phyloP scores from a whole-genome alignment of 2,329 filamentous ascomycete species.

The Pestalotiopsis sp. region DNA sequence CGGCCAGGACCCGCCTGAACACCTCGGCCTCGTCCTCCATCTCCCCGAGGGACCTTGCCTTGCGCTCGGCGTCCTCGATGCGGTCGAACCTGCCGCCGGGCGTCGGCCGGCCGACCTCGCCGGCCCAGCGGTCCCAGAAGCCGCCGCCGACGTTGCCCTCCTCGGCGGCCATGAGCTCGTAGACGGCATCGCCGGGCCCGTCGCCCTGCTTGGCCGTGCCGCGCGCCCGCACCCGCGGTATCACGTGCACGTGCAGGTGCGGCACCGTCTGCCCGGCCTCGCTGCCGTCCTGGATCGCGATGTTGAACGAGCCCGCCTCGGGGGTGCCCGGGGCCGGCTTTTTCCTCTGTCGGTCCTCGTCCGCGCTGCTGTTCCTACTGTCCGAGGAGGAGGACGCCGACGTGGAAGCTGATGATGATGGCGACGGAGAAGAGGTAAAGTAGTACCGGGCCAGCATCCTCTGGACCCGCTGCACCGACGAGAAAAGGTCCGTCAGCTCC shows the following conservation, averaged over 20 bases:
- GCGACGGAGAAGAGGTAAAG: slow-evolving; percentile 38
- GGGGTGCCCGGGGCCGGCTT: slow-evolving; percentile 37
- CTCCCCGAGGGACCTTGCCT: slow-evolving; percentile 68
- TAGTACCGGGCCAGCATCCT: slow-evolving; percentile 68
- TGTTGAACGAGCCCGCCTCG: slow-evolving; percentile 78
- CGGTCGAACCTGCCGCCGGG: slow-evolving; percentile 63
- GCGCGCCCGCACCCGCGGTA: slow-evolving; percentile 32
- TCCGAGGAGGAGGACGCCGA: background rate
- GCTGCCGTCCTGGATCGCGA: slow-evolving; percentile 90
- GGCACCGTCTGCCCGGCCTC: slow-evolving; percentile 93
- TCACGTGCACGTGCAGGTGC: slow-evolving; percentile 83
- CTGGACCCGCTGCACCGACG: slow-evolving; percentile 82
- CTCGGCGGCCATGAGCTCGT: slow-evolving; percentile 80
- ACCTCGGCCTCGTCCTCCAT: slow-evolving; percentile 79
- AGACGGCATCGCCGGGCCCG: slow-evolving; percentile 54
- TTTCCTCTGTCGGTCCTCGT: slow-evolving; percentile 2
- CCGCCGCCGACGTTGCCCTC: slow-evolving; percentile 80
- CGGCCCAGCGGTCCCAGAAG: slow-evolving; percentile 55
- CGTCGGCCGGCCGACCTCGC: slow-evolving; percentile 38
- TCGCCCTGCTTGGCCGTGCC: slow-evolving; percentile 28
- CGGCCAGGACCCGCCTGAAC: slow-evolving; percentile 56
- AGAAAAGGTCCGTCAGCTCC: slow-evolving; percentile 82
- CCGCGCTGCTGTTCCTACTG: background rate
- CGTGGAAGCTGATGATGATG: background rate
- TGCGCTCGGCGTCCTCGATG: slow-evolving; percentile 72